phyloP scores from a whole-genome alignment of 441 rosid genomes.

The Pelargonium cotyledonis region DNA sequence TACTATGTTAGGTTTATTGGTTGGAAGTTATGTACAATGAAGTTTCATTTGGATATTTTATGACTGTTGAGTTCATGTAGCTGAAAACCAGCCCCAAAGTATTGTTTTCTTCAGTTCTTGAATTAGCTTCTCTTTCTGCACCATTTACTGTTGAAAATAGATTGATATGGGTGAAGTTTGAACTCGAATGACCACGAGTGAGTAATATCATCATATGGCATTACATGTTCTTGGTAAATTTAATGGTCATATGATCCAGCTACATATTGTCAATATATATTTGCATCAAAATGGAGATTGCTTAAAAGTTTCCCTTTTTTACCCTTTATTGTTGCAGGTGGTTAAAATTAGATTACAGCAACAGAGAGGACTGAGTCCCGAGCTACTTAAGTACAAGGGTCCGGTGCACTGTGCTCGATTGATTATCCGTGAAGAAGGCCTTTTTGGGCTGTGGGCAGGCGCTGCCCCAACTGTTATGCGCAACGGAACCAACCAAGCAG shows the following conservation, averaged over 20 bases:
- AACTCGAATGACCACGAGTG: too few species aligned
- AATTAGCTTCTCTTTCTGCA: too few species aligned
- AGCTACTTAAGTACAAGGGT: constrained; percentile 79
- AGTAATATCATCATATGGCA: too few species aligned
- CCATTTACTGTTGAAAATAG: too few species aligned
- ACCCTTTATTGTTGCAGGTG: constrained; percentile 44
- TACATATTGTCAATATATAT: background rate
- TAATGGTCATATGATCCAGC: background rate
- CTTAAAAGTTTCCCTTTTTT: constrained; percentile 15
- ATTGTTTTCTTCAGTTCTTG: too few species aligned
- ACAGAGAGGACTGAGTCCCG: constrained; percentile 73
- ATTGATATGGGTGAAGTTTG: too few species aligned
- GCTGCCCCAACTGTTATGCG: constrained; percentile 95
- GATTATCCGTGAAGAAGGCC: constrained; percentile 67
- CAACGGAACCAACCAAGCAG: constrained; percentile 94
- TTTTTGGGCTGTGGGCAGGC: constrained; percentile 85
- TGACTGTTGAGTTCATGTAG: too few species aligned
- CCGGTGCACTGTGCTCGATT: constrained; percentile 74
- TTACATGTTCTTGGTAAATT: too few species aligned
- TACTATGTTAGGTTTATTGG: too few species aligned
- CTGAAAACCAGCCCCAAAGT: too few species aligned
- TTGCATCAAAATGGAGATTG: constrained; percentile 1
- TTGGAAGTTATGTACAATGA: too few species aligned
- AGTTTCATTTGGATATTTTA: too few species aligned
- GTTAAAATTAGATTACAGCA: constrained; percentile 92